These are phyloP conservation scores for Colletotrichum abscissum DNA, from an alignment of 2,329 filamentous ascomycete species.

Conservation along the genomic window DNA sequence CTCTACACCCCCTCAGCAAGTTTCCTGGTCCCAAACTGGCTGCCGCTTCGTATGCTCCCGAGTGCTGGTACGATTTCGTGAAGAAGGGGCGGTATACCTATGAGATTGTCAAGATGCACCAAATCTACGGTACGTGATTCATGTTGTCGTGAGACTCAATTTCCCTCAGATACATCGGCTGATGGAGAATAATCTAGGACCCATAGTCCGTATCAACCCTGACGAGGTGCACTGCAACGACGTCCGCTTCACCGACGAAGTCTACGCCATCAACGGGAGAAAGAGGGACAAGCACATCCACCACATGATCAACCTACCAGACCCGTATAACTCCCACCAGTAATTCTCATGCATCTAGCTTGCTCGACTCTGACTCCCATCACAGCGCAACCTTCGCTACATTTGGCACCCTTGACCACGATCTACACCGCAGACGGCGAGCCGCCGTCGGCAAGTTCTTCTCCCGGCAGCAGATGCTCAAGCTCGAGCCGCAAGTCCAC, in stretches of 20 bases:
- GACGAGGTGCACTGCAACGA: conserved; percentile 52
- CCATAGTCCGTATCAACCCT: conserved; percentile 52
- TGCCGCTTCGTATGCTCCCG: conserved; percentile 34
- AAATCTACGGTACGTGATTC: conserved; percentile 40
- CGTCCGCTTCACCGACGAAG: conserved; percentile 47
- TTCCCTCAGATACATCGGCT: too few species aligned
- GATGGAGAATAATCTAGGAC: conserved; percentile 39
- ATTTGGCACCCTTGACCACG: conserved; percentile 46
- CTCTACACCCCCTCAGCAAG: conserved; percentile 36
- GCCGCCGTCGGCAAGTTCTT: conserved; percentile 47
- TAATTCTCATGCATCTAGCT: too few species aligned
- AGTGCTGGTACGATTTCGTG: conserved; percentile 40
- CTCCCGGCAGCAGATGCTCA: conserved; percentile 38
- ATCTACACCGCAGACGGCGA: conserved; percentile 46
- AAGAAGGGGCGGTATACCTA: conserved; percentile 35
- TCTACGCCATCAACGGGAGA: conserved; percentile 43
- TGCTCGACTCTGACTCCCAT: background rate
- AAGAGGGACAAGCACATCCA: conserved; percentile 16
- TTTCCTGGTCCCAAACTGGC: conserved; percentile 40
- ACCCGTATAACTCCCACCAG: background rate
- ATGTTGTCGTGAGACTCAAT: too few species aligned
- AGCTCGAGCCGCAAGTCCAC: conserved; percentile 7
- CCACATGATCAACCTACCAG: conserved; percentile 1
- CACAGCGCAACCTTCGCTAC: background rate
- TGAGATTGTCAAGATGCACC: conserved; percentile 41